Evolutionary conservation across 2,329 filamentous ascomycete genomes (phyloP), one percentile per base, ranked within the genome.

Genomic region (Cladosporium velox): DNA sequence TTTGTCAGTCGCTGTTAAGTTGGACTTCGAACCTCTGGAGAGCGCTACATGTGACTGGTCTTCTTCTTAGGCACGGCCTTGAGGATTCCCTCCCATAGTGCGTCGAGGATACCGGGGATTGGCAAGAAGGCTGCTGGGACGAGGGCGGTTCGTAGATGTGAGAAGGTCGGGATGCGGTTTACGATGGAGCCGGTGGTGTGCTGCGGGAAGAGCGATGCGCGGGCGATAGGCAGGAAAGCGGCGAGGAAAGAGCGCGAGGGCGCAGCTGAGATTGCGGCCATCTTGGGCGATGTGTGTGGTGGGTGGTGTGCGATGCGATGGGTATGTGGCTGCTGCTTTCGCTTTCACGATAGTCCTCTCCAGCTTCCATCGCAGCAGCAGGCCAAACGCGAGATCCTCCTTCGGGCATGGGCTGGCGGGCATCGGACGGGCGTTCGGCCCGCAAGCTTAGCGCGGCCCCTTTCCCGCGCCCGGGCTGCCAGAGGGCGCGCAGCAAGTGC

Each of bases 1-100:
- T 61, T n/a, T 57, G 62, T 67, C 30, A 65, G 63, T 35, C 2
- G 14, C 8, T 47, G 52, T 21, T 1, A 12, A 30, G 26, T 38
- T n/a, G 6, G 12, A 26, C 41, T 34, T 30, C 11, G 24, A 28
- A 12, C 6, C 24, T n/a, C 18, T 51, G 30, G 63, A 28, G 21
- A 52, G 57, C 30, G n/a, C 26, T 62, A 66, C 84, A 92, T 92
- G 79, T 99, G 92, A 51, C 94, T 97, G 38, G 93, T 96, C 87
- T 98, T 99, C 83, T 97, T 98, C 86, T 99, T 99, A 5, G 95
- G 95, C 18, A 98, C 95, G 1, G 95, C 95, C 71, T 89, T 89
- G 71, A 99, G 84, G 55, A 99, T 87, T 6, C 91, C 93, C 72
- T 97, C 94, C 94, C 94, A 98, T 74, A 99, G 88, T 69, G 91